phyloP scores from a whole-genome alignment of 768 basidiomycete species.

The Trametes cubensis region DNA sequence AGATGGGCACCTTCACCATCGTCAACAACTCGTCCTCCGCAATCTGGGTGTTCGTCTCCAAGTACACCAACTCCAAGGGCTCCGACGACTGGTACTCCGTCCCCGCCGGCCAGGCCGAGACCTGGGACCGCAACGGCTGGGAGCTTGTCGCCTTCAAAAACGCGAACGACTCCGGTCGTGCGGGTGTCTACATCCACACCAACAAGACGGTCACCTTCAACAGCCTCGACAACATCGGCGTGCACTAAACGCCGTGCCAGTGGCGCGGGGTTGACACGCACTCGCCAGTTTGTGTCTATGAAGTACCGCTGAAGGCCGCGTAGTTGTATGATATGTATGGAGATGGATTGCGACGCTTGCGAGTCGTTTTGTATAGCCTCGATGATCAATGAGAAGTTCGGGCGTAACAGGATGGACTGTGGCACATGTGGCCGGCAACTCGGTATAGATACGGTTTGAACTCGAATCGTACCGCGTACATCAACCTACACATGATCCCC shows the following conservation, averaged over 20 bases:
- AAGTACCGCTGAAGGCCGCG: no score
- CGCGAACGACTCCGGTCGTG: slow-evolving; percentile 14
- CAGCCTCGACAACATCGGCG: slow-evolving; percentile 3
- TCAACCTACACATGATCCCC: no score
- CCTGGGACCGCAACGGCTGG: slow-evolving; percentile 18
- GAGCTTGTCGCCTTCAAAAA: slow-evolving; percentile 23
- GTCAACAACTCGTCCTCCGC: not conserved
- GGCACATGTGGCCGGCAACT: no score
- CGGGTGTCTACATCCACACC: slow-evolving; percentile 9
- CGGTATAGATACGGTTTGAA: no score
- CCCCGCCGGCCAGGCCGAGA: slow-evolving; percentile 4
- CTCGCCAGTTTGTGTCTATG: no score
- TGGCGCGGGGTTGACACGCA: no score
- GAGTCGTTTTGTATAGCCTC: no score
- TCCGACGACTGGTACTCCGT: slow-evolving; percentile 17
- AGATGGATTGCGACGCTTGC: no score
- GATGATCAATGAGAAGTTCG: no score
- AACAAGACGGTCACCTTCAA: slow-evolving; percentile 15
- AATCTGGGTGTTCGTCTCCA: slow-evolving; percentile 16
- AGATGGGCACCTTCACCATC: slow-evolving; percentile 17
- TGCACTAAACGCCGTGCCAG: not conserved
- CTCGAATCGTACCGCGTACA: no score
- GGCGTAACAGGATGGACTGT: no score
- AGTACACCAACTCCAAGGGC: slow-evolving; percentile 15
- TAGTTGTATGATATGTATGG: no score